These are phyloP conservation scores for Abrus precatorius DNA, from an alignment of 306 rosid genomes.

Conservation along the genomic window DNA sequence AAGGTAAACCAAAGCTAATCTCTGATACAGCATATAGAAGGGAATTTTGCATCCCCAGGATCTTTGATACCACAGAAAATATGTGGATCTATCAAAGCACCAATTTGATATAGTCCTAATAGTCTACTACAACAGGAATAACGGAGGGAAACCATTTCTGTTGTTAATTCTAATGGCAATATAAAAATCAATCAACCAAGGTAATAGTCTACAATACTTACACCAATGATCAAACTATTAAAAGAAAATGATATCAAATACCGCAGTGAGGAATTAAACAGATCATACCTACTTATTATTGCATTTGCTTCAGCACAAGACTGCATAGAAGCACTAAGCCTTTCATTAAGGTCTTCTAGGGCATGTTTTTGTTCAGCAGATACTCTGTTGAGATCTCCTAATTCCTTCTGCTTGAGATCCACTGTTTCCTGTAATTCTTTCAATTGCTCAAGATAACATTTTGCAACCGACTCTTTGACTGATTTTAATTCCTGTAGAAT, in stretches of 20 bases:
- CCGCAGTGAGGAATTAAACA: slow-evolving; percentile 33
- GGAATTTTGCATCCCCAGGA: slow-evolving; percentile 27
- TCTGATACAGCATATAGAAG: background rate
- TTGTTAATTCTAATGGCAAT: background rate
- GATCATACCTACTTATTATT: slow-evolving; percentile 75
- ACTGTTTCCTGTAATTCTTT: slow-evolving; percentile 66
- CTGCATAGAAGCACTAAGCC: slow-evolving; percentile 83
- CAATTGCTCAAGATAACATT: slow-evolving; percentile 72
- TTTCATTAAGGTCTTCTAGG: slow-evolving; percentile 81
- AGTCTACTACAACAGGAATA: slow-evolving; percentile 11
- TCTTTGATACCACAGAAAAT: slow-evolving; percentile 14
- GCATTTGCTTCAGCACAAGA: slow-evolving; percentile 91
- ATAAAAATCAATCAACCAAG: slow-evolving; percentile 31
- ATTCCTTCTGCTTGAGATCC: slow-evolving; percentile 79
- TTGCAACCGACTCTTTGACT: slow-evolving; percentile 69
- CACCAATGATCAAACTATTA: slow-evolving; percentile 37
- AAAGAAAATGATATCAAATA: slow-evolving; percentile 19
- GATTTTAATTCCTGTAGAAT: slow-evolving; percentile 76
- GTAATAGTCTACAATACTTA: slow-evolving; percentile 19
- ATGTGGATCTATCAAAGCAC: background rate
- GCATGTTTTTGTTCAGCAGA: slow-evolving; percentile 79
- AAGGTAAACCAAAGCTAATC: background rate
- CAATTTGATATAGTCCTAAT: background rate
- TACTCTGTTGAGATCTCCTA: slow-evolving; percentile 66
- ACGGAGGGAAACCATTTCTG: background rate